Evolutionary conservation across 2,329 filamentous ascomycete genomes (phyloP).

Genomic region (Claviceps spartinae): DNA sequence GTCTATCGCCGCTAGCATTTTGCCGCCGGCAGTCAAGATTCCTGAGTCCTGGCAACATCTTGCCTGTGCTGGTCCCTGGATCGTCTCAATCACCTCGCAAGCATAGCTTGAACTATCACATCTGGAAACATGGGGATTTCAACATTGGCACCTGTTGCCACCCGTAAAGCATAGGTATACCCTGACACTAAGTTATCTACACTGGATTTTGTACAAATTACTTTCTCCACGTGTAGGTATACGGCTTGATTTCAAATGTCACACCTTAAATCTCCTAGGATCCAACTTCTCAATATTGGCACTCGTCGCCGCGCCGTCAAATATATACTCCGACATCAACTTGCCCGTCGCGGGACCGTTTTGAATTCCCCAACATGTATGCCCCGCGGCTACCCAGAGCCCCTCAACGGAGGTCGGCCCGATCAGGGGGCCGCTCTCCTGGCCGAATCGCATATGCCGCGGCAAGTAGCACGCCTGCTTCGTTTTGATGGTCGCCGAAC

Average conservation of each 20-base stretch:
- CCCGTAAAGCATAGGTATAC: too few relatives aligned
- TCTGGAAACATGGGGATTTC: too few relatives aligned
- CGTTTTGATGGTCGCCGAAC: constrained; percentile 53
- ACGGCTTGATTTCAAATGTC: background rate
- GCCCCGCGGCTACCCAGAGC: constrained; percentile 70
- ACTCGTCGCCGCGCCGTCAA: constrained; percentile 57
- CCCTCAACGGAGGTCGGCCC: constrained; percentile 62
- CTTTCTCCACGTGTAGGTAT: background rate
- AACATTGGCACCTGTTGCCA: too few relatives aligned
- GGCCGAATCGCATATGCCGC: constrained; percentile 50
- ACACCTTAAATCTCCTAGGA: constrained; percentile 49
- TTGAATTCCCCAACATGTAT: constrained; percentile 98
- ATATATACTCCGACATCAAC: constrained; percentile 64
- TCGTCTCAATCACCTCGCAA: too few relatives aligned
- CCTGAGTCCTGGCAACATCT: too few relatives aligned
- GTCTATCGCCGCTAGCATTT: too few relatives aligned
- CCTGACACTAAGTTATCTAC: too few relatives aligned
- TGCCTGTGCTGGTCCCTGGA: too few relatives aligned
- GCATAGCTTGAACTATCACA: too few relatives aligned
- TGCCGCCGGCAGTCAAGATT: too few relatives aligned
- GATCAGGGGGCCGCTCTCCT: constrained; percentile 56
- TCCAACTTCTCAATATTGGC: constrained; percentile 54
- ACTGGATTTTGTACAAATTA: too few relatives aligned
- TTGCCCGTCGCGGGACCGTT: constrained; percentile 82
- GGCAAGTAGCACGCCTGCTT: constrained; percentile 92